These are phyloP conservation scores for Periconia sp. DNA, from an alignment of 2,329 filamentous ascomycete genomes.

Conservation along the genomic window DNA sequence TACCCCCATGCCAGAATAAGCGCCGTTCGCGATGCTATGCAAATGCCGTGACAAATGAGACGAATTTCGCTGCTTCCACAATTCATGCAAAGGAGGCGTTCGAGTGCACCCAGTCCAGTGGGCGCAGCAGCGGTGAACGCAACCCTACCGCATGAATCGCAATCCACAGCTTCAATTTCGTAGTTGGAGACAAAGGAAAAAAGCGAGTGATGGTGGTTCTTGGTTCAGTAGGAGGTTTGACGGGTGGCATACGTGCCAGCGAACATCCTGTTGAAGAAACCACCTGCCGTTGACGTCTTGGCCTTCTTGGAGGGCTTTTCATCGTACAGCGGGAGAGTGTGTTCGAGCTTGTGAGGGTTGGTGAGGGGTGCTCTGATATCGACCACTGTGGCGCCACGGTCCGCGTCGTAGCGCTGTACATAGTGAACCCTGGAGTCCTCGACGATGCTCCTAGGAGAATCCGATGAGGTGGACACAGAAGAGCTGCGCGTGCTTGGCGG, in stretches of 20 bases:
- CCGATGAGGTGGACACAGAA: conserved; percentile 35
- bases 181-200: conserved; percentile 23
- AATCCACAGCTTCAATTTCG: conserved; percentile 14
- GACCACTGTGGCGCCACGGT: conserved; percentile 46
- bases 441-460: conserved; percentile 38
- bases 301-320: conserved; percentile 45
- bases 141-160: conserved; percentile 13
- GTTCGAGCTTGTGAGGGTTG: conserved; percentile 31
- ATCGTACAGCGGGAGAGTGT: conserved; percentile 41
- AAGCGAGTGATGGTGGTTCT: conserved; percentile 16
- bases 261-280: conserved; percentile 44
- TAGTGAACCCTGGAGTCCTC: conserved; percentile 33
- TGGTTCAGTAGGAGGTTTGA: conserved; percentile 30
- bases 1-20: background rate
- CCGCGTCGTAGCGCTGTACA: conserved; percentile 46
- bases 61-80: background rate
- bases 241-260: conserved; percentile 27
- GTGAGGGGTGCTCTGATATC: conserved; percentile 43
- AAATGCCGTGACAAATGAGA: background rate
- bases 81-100: background rate
- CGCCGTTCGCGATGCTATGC: background rate
- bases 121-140: conserved; percentile 9
- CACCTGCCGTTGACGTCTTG: conserved; percentile 35
- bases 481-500: conserved; percentile 49
- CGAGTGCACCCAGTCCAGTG: conserved; percentile 21